Conservation (phyloP, 2,329 filamentous ascomycete species). For the Purpureocillium takamizusanense region DNA sequence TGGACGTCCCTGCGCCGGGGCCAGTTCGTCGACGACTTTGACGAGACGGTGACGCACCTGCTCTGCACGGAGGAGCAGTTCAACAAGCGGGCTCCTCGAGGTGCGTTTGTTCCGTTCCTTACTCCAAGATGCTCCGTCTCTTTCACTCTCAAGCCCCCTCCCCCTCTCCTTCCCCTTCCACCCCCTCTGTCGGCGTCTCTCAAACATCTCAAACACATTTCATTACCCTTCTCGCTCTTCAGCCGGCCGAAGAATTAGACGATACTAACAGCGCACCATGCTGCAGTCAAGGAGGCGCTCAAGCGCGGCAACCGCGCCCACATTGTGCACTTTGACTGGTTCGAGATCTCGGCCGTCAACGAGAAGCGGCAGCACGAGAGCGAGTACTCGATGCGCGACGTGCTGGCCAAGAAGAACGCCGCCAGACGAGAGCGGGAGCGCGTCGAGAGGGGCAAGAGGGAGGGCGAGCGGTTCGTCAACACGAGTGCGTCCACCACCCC, state of each 20-base stretch:
- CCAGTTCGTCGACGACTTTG: slow-evolving; percentile 40
- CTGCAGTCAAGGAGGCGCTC: slow-evolving; percentile 29
- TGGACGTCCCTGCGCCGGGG: slow-evolving; percentile 62
- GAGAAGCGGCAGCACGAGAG: slow-evolving; percentile 20
- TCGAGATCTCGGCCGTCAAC: slow-evolving; percentile 33
- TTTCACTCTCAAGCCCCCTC: no score
- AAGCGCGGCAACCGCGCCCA: slow-evolving; percentile 23
- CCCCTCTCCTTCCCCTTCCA: no score
- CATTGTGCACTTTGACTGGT: slow-evolving; percentile 43
- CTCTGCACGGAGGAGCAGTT: slow-evolving; percentile 57
- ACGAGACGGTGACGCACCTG: slow-evolving; percentile 59
- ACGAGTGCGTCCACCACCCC: slow-evolving; percentile 31
- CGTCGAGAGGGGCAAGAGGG: slow-evolving; percentile 26
- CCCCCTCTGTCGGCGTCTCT: no score
- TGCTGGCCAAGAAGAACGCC: slow-evolving; percentile 19
- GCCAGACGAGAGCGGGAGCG: slow-evolving; percentile 21
- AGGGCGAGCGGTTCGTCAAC: slow-evolving; percentile 35
- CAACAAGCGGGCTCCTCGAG: slow-evolving; percentile 29
- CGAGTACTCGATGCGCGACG: slow-evolving; percentile 32
- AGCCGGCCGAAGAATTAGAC: neutral
- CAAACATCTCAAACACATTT: no score
- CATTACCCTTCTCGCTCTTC: neutral
- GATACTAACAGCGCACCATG: no score
- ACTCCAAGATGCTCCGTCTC: no score
- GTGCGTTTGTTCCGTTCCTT: slow-evolving; percentile 19